These are phyloP conservation scores for Penicillium hordei DNA, from an alignment of 2,329 filamentous ascomycete species.

Conservation along the genomic window DNA sequence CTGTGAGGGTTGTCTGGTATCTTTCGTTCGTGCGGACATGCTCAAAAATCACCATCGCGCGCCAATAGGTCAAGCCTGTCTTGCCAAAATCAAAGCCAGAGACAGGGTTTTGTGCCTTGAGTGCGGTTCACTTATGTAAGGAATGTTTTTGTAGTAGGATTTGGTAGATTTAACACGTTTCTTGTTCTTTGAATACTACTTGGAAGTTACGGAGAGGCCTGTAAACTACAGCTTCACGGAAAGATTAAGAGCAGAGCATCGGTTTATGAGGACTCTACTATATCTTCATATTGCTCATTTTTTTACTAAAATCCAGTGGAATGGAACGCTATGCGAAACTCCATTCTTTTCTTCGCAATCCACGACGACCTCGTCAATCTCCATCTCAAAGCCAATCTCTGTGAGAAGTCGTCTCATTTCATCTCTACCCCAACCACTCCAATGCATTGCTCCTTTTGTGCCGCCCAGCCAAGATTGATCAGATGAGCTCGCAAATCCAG, in stretches of 20 bases:
- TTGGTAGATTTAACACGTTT: neutral
- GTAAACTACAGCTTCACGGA: neutral
- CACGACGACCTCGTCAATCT: conserved; percentile 24
- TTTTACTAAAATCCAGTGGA: conserved; percentile 23
- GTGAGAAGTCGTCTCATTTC: conserved; percentile 31
- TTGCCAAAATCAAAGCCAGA: neutral
- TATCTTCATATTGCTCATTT: conserved; percentile 3
- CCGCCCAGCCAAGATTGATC: conserved; percentile 36
- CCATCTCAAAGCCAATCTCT: conserved; percentile 23
- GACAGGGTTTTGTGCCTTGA: neutral
- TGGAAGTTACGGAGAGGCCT: neutral
- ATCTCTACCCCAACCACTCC: conserved; percentile 43
- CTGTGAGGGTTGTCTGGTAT: neutral
- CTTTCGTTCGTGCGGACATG: neutral
- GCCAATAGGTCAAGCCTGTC: neutral
- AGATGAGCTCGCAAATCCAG: conserved; percentile 16
- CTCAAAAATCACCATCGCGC: neutral
- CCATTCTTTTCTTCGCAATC: conserved; percentile 24
- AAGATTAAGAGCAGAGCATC: neutral
- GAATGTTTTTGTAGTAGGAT: neutral
- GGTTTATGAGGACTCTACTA: neutral
- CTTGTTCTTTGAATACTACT: neutral
- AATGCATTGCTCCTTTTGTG: conserved; percentile 38
- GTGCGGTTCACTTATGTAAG: neutral
- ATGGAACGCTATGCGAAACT: conserved; percentile 10